Evolutionary conservation across 768 basidiomycete genomes (phyloP).

Genomic region (Tephrocybe sp.): DNA sequence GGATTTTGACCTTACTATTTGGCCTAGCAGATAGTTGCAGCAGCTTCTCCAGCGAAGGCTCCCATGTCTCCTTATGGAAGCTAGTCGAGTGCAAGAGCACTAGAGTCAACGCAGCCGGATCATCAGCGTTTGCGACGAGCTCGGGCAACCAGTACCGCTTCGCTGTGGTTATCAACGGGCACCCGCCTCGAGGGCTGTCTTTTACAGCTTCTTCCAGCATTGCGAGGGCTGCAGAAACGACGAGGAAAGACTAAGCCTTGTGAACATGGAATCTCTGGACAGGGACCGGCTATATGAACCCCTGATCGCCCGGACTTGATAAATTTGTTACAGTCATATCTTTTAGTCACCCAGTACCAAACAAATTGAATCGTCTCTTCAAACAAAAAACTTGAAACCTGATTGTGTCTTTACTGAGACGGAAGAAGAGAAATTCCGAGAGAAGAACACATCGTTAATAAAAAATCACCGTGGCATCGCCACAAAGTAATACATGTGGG

Average conservation of each 20-base stretch:
- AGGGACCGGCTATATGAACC: conserved; percentile 4
- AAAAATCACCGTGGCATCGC: not conserved
- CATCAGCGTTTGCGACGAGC: conserved; percentile 31
- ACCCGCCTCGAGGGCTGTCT: conserved; percentile 39
- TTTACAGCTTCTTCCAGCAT: conserved; percentile 24
- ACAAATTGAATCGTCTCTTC: no score
- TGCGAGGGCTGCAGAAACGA: not conserved
- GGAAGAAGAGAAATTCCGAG: conserved; percentile 3
- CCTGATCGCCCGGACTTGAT: not conserved
- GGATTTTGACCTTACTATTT: conserved; percentile 33
- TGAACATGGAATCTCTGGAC: conserved; percentile 8
- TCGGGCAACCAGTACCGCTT: conserved; percentile 55
- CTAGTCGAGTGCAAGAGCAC: conserved; percentile 69
- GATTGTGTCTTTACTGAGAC: not conserved
- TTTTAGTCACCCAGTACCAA: no score
- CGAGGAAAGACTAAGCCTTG: conserved; percentile 1
- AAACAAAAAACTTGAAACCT: not conserved
- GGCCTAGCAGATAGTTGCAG: conserved; percentile 32
- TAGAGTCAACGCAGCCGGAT: conserved; percentile 52
- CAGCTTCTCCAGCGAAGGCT: conserved; percentile 53
- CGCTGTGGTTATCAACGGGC: conserved; percentile 52
- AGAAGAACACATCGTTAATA: not conserved
- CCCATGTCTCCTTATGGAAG: conserved; percentile 77
- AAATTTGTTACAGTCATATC: not conserved
- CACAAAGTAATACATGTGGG: not conserved